These are phyloP conservation scores for Akanthomyces lecanii DNA, from an alignment of 2,329 filamentous ascomycete genomes.

Conservation along the genomic window DNA sequence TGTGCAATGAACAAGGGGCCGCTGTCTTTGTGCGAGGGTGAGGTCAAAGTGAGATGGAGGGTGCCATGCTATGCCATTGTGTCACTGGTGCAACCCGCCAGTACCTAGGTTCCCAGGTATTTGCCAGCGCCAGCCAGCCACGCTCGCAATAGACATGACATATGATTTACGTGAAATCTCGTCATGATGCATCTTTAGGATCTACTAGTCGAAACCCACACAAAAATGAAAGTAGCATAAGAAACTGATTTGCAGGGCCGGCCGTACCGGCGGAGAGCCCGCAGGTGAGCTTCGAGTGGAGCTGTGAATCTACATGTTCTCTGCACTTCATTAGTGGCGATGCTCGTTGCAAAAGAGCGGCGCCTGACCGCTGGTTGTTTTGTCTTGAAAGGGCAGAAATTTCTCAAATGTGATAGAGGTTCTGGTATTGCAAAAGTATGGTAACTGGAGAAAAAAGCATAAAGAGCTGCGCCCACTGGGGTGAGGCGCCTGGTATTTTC, in stretches of 20 bases:
- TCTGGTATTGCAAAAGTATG: not conserved
- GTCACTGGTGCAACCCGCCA: too few relatives aligned
- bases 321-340: not conserved
- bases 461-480: not conserved
- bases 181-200: not conserved
- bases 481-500: not conserved
- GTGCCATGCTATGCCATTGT: not conserved
- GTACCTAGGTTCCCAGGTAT: too few relatives aligned
- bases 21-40: not conserved
- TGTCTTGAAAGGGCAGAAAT: not conserved
- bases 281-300: not conserved
- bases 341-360: not conserved
- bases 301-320: not conserved
- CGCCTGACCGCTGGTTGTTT: not conserved
- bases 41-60: slow-evolving; percentile 1
- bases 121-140: not conserved
- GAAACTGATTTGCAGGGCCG: not conserved
- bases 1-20: not conserved
- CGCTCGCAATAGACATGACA: not conserved
- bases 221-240: not conserved
- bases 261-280: not conserved
- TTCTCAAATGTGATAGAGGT: not conserved
- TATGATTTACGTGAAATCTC: not conserved
- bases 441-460: not conserved
- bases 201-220: not conserved